Percentiles rank a stretch among this genome's conserved stretches.
phyloP scores from a whole-genome alignment of 306 rosid genomes.

The Quercus robur region DNA sequence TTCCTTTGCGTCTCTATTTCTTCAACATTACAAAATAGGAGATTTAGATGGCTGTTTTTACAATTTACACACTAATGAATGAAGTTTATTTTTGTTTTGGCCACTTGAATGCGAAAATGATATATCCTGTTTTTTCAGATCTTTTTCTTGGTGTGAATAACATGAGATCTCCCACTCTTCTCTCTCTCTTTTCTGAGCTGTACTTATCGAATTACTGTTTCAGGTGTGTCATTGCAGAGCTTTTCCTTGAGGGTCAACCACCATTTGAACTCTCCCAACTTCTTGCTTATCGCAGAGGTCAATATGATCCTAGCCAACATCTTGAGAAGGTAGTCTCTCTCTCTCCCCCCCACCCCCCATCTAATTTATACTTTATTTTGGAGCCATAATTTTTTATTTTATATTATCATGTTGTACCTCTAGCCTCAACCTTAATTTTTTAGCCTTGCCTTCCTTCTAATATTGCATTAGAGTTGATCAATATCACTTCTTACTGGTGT shows the following conservation, averaged over 20 bases:
- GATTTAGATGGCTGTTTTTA: not conserved
- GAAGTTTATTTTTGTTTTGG: not conserved
- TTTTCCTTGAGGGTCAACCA: conserved; percentile 97
- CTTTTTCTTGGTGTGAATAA: not conserved
- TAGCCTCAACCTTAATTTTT: not conserved
- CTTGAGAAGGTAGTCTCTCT: conserved; percentile 76
- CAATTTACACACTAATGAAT: not conserved
- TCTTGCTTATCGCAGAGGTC: conserved; percentile 98
- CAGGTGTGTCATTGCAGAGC: conserved; percentile 99
- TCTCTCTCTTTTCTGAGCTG: conserved; percentile 17
- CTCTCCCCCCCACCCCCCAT: not conserved
- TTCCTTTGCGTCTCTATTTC: not conserved
- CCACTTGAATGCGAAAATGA: not conserved
- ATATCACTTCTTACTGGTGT: not conserved
- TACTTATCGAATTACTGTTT: conserved; percentile 26
- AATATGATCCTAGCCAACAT: conserved; percentile 84
- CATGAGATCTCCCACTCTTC: not conserved
- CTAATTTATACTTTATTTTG: not conserved
- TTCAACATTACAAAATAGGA: no score
- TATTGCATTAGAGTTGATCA: not conserved
- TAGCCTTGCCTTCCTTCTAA: not conserved
- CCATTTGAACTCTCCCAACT: conserved; percentile 93
- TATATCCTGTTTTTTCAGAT: not conserved
- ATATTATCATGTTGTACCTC: not conserved
- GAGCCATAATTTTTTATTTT: not conserved